phyloP scores from a whole-genome alignment of 768 basidiomycete genomes.

The Podaxis pistillaris region DNA sequence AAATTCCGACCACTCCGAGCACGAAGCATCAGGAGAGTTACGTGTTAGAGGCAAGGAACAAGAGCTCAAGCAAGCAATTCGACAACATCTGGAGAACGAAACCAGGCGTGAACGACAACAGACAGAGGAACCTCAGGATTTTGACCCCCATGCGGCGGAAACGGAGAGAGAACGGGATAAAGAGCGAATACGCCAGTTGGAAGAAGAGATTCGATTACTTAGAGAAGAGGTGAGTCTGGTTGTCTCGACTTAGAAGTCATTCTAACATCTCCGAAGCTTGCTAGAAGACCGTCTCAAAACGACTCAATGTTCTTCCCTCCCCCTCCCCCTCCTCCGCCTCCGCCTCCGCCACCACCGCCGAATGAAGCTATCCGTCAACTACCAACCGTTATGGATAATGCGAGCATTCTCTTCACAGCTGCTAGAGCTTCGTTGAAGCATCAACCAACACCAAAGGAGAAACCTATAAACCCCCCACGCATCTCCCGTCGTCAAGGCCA shows the following conservation, averaged over 20 bases:
- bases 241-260: background rate
- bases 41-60: slow-evolving; percentile 58
- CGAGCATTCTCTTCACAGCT: slow-evolving; percentile 43
- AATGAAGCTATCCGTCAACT: slow-evolving; percentile 32
- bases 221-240: slow-evolving; percentile 49
- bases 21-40: slow-evolving; percentile 42
- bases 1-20: slow-evolving; percentile 16
- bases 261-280: slow-evolving; percentile 37
- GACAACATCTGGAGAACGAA: slow-evolving; percentile 48
- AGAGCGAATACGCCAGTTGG: slow-evolving; percentile 58
- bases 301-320: slow-evolving; percentile 25
- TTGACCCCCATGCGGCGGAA: slow-evolving; percentile 26
- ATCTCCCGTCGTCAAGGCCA: slow-evolving; percentile 48
- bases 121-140: slow-evolving; percentile 19
- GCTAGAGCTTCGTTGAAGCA: slow-evolving; percentile 69
- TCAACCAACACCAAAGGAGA: slow-evolving; percentile 55
- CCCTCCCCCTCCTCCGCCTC: slow-evolving; percentile 46
- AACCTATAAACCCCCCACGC: slow-evolving; percentile 56
- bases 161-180: slow-evolving; percentile 56
- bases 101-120: slow-evolving; percentile 33
- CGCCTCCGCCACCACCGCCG: slow-evolving; percentile 42
- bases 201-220: slow-evolving; percentile 61
- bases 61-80: slow-evolving; percentile 56
- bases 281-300: slow-evolving; percentile 31
- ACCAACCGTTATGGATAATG: slow-evolving; percentile 29